A percentile compares a stretch with the other conserved stretches of the same genome.
Evolutionary conservation across 164 flowering plant genomes (phyloP).

Genomic region (Saururus chinensis): DNA sequence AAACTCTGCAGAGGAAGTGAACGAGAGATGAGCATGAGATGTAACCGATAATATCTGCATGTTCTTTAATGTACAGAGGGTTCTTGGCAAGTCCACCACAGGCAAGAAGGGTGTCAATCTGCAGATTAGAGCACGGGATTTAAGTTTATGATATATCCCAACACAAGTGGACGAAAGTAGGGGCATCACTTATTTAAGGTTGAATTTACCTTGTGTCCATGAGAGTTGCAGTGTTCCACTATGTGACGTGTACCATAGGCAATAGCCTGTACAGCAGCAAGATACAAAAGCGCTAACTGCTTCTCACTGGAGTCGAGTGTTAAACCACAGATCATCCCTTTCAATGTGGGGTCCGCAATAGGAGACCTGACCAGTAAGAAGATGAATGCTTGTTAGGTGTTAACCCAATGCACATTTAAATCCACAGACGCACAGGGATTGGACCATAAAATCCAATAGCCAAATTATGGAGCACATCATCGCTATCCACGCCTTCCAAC

Average conservation of each 20-base stretch:
- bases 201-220: constrained; percentile 72
- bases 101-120: constrained; percentile 87
- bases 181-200: neutral
- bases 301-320: constrained; percentile 86
- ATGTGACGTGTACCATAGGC: constrained; percentile 98
- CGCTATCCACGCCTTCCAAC: no score
- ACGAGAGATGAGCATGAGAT: constrained; percentile 3
- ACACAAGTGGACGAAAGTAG: neutral
- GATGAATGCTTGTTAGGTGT: neutral
- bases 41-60: constrained; percentile 77
- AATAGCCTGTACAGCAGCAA: constrained; percentile 80
- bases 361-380: constrained; percentile 58
- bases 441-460: no score
- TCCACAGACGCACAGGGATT: no score
- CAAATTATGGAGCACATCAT: no score
- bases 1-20: neutral
- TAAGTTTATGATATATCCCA: neutral
- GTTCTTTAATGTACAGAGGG: constrained; percentile 67
- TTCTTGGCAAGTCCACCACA: constrained; percentile 96
- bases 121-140: neutral
- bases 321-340: constrained; percentile 72
- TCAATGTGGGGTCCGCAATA: constrained; percentile 79
- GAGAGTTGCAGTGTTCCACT: constrained; percentile 90
- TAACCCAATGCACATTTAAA: no score
- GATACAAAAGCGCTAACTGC: constrained; percentile 78